Evolutionary conservation across 2,329 filamentous ascomycete species (phyloP).

Genomic region (Trichothecium roseum): DNA sequence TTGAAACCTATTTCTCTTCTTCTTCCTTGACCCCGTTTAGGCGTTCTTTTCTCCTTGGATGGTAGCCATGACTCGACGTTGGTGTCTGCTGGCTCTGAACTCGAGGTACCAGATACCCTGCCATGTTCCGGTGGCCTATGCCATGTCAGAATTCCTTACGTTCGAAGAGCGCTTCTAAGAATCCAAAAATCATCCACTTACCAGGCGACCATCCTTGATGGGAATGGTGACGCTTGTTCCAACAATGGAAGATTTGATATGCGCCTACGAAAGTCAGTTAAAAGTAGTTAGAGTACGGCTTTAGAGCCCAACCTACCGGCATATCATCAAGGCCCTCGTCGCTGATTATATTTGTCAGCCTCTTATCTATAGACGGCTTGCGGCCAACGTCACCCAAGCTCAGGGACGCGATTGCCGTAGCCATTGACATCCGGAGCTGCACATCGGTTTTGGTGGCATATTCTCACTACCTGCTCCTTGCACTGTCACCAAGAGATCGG

Average conservation of each 20-base stretch:
- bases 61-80: conserved; percentile 77
- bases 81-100: conserved; percentile 68
- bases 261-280: conserved; percentile 43
- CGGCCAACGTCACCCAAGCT: too few species aligned
- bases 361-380: background rate
- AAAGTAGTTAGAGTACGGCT: too few species aligned
- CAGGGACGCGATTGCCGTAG: too few species aligned
- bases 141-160: too few species aligned
- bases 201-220: conserved; percentile 75
- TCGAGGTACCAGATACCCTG: conserved; percentile 93
- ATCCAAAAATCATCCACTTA: too few species aligned
- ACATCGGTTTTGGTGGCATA: too few species aligned
- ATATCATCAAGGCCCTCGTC: conserved; percentile 90
- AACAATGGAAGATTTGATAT: conserved; percentile 84
- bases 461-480: too few species aligned
- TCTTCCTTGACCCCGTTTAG: conserved; percentile 9
- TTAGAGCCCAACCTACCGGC: conserved; percentile 46
- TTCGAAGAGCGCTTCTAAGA: too few species aligned
- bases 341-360: conserved; percentile 19
- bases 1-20: conserved; percentile 6
- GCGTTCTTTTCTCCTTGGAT: conserved; percentile 79
- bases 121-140: conserved; percentile 57
- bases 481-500: too few species aligned
- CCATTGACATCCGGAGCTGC: too few species aligned
- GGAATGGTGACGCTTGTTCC: conserved; percentile 86